Percentiles rank a stretch among this genome's conserved stretches.
These are phyloP conservation scores for Obba rivulosa DNA, from an alignment of 768 basidiomycete genomes.

Conservation along the genomic window DNA sequence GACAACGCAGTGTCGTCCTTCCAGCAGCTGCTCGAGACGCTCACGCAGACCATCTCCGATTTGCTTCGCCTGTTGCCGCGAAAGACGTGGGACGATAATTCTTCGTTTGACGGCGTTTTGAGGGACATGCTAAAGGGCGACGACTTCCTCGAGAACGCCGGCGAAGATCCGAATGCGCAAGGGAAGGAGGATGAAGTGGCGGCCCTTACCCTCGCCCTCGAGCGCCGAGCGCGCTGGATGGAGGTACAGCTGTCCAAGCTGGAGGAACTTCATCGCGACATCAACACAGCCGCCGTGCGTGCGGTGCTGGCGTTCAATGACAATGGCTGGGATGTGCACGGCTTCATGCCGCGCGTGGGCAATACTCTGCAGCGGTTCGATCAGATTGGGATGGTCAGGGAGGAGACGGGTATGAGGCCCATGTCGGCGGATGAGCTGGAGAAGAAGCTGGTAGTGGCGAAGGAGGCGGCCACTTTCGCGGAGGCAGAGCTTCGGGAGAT, in stretches of 20 bases:
- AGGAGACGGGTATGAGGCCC: constrained; percentile 33
- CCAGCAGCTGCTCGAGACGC: constrained; percentile 81
- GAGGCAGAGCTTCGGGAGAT: constrained; percentile 71
- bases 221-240: constrained; percentile 91
- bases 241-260: constrained; percentile 85
- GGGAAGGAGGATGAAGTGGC: constrained; percentile 82
- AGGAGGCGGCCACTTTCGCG: constrained; percentile 64
- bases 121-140: constrained; percentile 88
- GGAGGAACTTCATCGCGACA: constrained; percentile 85
- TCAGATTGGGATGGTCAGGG: constrained; percentile 50
- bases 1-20: constrained; percentile 88
- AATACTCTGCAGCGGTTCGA: constrained; percentile 68
- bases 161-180: constrained; percentile 57
- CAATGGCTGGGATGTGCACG: constrained; percentile 73
- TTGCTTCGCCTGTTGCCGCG: constrained; percentile 79
- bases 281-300: constrained; percentile 82
- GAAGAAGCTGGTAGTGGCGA: constrained; percentile 64
- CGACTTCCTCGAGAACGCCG: constrained; percentile 75
- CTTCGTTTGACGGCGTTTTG: constrained; percentile 81
- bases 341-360: constrained; percentile 64
- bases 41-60: constrained; percentile 88
- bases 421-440: constrained; percentile 75
- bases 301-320: constrained; percentile 82
- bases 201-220: constrained; percentile 74
- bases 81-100: constrained; percentile 87